These are phyloP conservation scores for Lepidium africanum DNA, from an alignment of 345 rosid genomes.

Conservation along the genomic window DNA sequence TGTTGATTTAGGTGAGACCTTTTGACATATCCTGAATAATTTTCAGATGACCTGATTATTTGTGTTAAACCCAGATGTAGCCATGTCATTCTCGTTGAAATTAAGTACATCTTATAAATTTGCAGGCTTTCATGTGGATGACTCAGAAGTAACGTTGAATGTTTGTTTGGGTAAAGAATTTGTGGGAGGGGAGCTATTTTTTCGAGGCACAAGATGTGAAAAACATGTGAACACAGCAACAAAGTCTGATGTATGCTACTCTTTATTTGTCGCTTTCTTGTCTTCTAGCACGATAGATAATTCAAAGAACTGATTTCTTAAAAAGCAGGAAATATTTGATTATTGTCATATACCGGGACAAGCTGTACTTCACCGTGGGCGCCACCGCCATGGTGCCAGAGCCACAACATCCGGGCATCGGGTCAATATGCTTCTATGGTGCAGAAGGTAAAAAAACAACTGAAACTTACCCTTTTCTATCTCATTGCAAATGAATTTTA, in stretches of 20 bases:
- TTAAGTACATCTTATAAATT: conserved; percentile 3
- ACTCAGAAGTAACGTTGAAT: conserved; percentile 92
- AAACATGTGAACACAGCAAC: conserved; percentile 80
- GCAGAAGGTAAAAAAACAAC: conserved; percentile 64
- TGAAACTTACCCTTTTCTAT: not conserved
- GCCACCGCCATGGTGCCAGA: conserved; percentile 95
- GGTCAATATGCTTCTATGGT: conserved; percentile 88
- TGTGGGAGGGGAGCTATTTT: conserved; percentile 85
- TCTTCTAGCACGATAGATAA: not conserved
- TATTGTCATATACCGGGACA: conserved; percentile 67
- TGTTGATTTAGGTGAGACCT: conserved; percentile 75
- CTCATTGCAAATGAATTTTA: not conserved
- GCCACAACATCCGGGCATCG: conserved; percentile 84
- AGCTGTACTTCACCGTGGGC: conserved; percentile 93
- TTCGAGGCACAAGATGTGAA: conserved; percentile 86
- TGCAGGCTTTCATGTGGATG: conserved; percentile 96
- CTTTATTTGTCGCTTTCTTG: conserved; percentile 6
- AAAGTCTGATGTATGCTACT: conserved; percentile 60
- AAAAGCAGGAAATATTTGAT: conserved; percentile 65
- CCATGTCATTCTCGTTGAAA: not conserved
- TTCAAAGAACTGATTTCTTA: not conserved
- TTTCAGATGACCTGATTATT: not conserved
- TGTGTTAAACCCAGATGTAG: not conserved
- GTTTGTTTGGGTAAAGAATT: conserved; percentile 94
- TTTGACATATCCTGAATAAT: not conserved